These are phyloP conservation scores for Triticum urartu DNA, from an alignment of 176 grass and related monocot species.

Conservation along the genomic window DNA sequence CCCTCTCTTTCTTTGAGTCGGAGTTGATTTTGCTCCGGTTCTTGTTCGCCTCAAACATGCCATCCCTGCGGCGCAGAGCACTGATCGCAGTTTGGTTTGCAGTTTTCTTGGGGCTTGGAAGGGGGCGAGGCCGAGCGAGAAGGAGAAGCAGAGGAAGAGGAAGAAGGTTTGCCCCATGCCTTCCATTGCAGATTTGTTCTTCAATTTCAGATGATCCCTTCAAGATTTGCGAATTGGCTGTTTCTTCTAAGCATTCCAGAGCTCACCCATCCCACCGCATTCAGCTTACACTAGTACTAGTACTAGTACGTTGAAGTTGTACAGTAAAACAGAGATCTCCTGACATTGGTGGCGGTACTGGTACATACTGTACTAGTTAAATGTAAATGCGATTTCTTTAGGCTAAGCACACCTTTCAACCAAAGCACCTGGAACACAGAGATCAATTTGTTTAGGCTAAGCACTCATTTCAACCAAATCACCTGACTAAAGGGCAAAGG, in stretches of 20 bases:
- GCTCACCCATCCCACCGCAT: neutral
- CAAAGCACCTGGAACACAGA: neutral
- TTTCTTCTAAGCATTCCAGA: neutral
- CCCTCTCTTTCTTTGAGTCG: too few relatives aligned
- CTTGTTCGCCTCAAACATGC: too few relatives aligned
- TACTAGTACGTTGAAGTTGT: too few relatives aligned
- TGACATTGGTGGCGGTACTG: neutral
- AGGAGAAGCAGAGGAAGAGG: too few relatives aligned
- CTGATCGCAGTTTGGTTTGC: too few relatives aligned
- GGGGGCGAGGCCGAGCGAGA: too few relatives aligned
- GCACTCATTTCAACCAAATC: too few relatives aligned
- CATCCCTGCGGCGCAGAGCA: too few relatives aligned
- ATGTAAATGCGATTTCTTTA: neutral
- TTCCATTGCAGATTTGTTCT: neutral
- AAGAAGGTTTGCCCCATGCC: too few relatives aligned
- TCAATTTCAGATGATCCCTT: neutral
- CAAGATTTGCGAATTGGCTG: neutral
- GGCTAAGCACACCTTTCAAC: neutral
- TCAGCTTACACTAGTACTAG: neutral
- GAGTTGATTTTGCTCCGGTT: too few relatives aligned
- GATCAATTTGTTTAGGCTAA: too few relatives aligned
- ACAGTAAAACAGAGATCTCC: neutral
- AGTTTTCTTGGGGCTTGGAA: too few relatives aligned
- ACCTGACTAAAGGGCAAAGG: neutral
- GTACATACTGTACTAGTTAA: neutral